A percentile compares a stretch with the other conserved stretches of the same genome.
These are phyloP conservation scores for Dalbergia oliveri DNA, from an alignment of 306 rosid species.

Conservation along the genomic window DNA sequence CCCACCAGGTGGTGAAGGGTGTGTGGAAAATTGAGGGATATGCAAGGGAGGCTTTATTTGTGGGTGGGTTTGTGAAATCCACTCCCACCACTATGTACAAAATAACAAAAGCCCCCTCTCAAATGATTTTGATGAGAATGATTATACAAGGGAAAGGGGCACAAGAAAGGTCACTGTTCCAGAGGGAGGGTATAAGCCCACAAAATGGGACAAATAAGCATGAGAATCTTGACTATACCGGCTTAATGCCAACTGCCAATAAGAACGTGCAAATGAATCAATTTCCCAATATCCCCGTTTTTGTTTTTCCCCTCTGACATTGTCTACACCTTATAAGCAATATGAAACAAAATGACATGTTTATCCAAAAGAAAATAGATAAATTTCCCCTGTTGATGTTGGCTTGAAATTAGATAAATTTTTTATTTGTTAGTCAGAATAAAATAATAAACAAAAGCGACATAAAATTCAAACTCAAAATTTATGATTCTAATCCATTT, in stretches of 20 bases:
- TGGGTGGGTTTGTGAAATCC: constrained; percentile 45
- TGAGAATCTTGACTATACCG: constrained; percentile 56
- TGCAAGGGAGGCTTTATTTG: constrained; percentile 32
- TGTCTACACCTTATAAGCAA: neutral
- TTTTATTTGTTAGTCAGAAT: no score
- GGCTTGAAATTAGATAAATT: neutral
- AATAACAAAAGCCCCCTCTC: constrained; percentile 19
- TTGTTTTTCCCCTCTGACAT: neutral
- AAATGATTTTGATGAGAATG: constrained; percentile 46
- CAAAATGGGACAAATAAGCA: constrained; percentile 50
- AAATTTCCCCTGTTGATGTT: neutral
- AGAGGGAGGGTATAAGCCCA: constrained; percentile 27
- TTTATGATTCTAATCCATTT: no score
- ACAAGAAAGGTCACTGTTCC: constrained; percentile 36
- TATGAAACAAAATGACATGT: no score
- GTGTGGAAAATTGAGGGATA: constrained; percentile 27
- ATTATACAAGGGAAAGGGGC: constrained; percentile 36
- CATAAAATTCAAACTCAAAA: no score
- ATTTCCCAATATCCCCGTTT: neutral
- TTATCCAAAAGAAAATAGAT: neutral
- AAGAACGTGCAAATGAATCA: constrained; percentile 27
- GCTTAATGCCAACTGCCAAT: constrained; percentile 42
- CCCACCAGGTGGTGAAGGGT: constrained; percentile 29
- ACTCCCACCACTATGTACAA: constrained; percentile 35
- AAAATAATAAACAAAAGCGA: no score